Percentiles rank a stretch among this genome's conserved stretches.
Evolutionary conservation across 2,329 filamentous ascomycete genomes (phyloP).

Genomic region (Exophiala lecanii-corni): DNA sequence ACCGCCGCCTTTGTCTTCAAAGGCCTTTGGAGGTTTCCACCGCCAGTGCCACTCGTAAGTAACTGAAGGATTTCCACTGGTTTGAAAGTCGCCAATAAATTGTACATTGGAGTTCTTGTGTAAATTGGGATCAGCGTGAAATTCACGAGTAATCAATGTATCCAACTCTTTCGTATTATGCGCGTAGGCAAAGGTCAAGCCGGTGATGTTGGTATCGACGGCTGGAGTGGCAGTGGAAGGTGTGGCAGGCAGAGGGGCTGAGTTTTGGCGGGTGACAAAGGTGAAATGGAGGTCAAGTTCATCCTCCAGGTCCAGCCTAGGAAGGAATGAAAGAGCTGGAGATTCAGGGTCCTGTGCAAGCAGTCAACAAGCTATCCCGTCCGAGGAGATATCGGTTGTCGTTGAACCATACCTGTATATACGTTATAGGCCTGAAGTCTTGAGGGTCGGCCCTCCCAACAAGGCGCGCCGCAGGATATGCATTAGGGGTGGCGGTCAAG

Average conservation of each 20-base stretch:
- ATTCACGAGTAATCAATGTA: constrained; percentile 88
- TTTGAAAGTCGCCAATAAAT: constrained; percentile 86
- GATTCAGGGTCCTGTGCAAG: constrained; percentile 68
- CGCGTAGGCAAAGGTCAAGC: constrained; percentile 87
- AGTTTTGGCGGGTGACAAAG: constrained; percentile 65
- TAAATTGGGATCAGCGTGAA: constrained; percentile 92
- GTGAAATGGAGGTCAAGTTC: constrained; percentile 91
- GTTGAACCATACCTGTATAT: constrained; percentile 66
- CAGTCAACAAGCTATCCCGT: constrained; percentile 10
- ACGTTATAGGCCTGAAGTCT: constrained; percentile 77
- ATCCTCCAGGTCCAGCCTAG: constrained; percentile 85
- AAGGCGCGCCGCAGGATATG: constrained; percentile 77
- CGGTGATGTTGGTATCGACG: constrained; percentile 73
- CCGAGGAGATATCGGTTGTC: neutral
- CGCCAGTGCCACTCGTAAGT: constrained; percentile 96
- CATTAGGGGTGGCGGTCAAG: constrained; percentile 75
- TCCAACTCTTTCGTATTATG: constrained; percentile 83
- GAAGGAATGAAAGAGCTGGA: constrained; percentile 57
- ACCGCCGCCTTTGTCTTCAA: constrained; percentile 79
- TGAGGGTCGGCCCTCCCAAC: constrained; percentile 65
- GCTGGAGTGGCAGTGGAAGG: constrained; percentile 45
- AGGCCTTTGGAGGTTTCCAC: constrained; percentile 82
- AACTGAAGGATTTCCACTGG: constrained; percentile 74
- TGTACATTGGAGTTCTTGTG: constrained; percentile 97
- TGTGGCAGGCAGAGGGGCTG: constrained; percentile 46